Conservation (phyloP, 306 rosid species). For the Phaseolus lunatus region DNA sequence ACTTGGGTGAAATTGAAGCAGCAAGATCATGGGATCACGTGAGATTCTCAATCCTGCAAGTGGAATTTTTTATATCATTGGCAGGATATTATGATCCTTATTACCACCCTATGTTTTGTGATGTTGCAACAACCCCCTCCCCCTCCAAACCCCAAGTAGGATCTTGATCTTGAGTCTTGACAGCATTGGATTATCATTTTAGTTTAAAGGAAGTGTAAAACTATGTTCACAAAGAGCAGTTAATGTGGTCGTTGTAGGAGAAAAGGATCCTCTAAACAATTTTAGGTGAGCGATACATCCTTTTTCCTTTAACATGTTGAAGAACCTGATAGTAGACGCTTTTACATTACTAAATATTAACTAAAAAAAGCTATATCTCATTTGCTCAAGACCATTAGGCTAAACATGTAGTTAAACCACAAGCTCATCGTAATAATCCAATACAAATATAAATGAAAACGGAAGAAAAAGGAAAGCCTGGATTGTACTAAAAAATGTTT, state of each 20-base stretch:
- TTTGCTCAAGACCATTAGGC: not conserved
- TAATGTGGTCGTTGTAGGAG: constrained; percentile 5
- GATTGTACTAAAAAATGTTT: constrained; percentile 4
- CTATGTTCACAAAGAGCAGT: not conserved
- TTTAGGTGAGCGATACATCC: not conserved
- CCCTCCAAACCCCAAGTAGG: not conserved
- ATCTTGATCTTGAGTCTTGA: not conserved
- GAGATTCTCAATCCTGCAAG: not conserved
- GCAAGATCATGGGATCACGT: not conserved
- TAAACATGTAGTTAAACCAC: constrained; percentile 7
- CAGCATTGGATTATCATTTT: not conserved
- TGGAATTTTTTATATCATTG: not conserved
- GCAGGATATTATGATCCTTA: too few relatives aligned
- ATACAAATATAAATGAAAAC: not conserved
- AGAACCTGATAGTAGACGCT: constrained; percentile 21
- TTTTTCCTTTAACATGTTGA: not conserved
- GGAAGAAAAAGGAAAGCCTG: constrained; percentile 6
- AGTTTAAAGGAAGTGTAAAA: constrained; percentile 8
- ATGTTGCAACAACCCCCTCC: too few relatives aligned
- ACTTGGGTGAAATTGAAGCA: not conserved
- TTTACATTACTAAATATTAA: not conserved
- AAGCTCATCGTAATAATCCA: not conserved
- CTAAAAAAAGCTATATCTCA: not conserved
- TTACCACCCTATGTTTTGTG: too few relatives aligned
- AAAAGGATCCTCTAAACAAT: constrained; percentile 2